These are phyloP conservation scores for Chromera velia DNA, from an alignment of 73 alveolate genomes.

Conservation along the genomic window DNA sequence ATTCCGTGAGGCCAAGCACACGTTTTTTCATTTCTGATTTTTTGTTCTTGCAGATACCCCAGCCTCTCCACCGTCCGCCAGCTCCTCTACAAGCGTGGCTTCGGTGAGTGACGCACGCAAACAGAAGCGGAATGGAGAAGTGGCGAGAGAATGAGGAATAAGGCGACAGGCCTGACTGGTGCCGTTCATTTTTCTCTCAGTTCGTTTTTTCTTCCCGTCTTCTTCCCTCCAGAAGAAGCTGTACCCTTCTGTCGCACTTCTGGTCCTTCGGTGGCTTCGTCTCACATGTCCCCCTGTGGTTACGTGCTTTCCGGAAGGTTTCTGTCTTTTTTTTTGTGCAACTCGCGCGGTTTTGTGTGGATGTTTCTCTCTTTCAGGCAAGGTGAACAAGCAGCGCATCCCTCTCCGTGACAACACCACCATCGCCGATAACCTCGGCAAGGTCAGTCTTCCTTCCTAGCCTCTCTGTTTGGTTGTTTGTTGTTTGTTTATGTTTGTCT, in stretches of 20 bases:
- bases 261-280: no score
- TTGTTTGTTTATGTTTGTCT: neutral
- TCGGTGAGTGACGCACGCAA: slow-evolving; percentile 41
- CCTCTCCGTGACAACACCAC: slow-evolving; percentile 79
- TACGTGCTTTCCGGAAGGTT: no score
- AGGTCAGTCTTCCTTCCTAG: neutral
- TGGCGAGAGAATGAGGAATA: no score
- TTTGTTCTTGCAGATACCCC: slow-evolving; percentile 83
- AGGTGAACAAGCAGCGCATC: slow-evolving; percentile 73
- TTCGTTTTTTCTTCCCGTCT: no score
- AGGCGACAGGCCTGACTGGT: no score
- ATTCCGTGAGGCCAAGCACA: no score
- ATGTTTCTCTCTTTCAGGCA: neutral
- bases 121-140: neutral
- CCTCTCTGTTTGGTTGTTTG: neutral
- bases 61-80: slow-evolving; percentile 67
- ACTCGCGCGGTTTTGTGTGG: neutral
- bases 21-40: no score
- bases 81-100: slow-evolving; percentile 83
- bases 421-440: slow-evolving; percentile 71
- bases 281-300: no score
- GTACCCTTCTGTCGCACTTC: no score
- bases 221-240: no score
- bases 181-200: no score
- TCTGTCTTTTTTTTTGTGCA: no score